These are phyloP conservation scores for Oryza officinalis DNA, from an alignment of 176 grass and related monocot species.

Conservation along the genomic window DNA sequence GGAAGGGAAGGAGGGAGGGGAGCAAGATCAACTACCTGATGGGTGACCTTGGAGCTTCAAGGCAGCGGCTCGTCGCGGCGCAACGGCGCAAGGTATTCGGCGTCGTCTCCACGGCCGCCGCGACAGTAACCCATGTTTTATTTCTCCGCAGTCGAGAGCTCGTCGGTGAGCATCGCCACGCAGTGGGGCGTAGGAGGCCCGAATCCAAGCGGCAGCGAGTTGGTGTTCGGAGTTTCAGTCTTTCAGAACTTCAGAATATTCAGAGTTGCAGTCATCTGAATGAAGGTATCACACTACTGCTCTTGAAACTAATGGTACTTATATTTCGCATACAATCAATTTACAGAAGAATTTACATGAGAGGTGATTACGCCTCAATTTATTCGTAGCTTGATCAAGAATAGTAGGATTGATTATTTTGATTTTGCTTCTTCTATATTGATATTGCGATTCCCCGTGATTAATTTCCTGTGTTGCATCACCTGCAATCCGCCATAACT, in stretches of 20 bases:
- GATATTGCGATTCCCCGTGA: background rate
- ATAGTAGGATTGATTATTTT: background rate
- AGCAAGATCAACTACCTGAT: background rate
- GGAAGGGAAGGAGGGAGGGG: background rate
- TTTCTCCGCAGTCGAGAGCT: background rate
- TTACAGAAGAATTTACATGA: background rate
- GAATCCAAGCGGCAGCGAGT: background rate
- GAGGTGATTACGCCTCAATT: background rate
- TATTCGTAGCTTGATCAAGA: constrained; percentile 1
- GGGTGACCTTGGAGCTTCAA: background rate
- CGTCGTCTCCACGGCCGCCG: background rate
- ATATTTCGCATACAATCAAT: background rate
- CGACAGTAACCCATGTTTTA: background rate
- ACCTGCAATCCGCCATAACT: constrained; percentile 58
- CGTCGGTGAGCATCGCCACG: background rate
- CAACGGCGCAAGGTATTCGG: background rate
- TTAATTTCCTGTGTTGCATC: constrained; percentile 27
- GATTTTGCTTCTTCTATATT: background rate
- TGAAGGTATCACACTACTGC: background rate
- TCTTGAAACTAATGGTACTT: background rate
- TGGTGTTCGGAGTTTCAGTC: background rate
- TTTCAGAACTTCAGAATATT: background rate
- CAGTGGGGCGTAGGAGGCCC: background rate
- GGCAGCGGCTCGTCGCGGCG: background rate
- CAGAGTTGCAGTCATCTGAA: background rate